Conservation (phyloP, 208 protist genomes). For the Balamuthia mandrillaris region DNA sequence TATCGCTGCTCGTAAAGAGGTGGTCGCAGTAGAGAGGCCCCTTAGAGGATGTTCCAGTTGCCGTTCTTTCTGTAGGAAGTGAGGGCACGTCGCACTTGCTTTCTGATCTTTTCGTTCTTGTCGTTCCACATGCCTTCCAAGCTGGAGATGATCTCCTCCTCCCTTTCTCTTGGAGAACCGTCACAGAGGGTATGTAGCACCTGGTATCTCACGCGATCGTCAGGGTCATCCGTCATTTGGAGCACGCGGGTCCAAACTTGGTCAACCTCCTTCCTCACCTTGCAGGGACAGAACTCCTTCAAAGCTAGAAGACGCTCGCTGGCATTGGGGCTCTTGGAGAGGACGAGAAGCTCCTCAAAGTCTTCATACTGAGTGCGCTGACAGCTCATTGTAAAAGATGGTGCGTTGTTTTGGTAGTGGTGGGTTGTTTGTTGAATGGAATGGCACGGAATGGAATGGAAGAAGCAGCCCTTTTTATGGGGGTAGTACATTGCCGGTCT, state of each 20-base stretch:
- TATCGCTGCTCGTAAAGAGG: too few species aligned
- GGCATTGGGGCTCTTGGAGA: not conserved
- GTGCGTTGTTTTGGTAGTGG: too few species aligned
- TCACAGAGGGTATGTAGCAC: constrained; percentile 42
- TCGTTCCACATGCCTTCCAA: constrained; percentile 40
- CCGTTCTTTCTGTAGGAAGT: constrained; percentile 38
- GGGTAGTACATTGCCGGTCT: too few species aligned
- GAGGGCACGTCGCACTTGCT: constrained; percentile 30
- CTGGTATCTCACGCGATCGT: constrained; percentile 44
- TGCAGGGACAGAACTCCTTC: constrained; percentile 41
- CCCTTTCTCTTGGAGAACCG: constrained; percentile 13
- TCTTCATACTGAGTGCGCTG: too few species aligned
- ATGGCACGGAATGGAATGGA: too few species aligned
- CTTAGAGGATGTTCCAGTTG: constrained; percentile 45
- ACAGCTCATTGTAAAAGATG: too few species aligned
- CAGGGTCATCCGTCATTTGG: constrained; percentile 20
- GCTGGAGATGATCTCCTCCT: constrained; percentile 25
- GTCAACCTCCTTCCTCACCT: constrained; percentile 39
- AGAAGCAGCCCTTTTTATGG: too few species aligned
- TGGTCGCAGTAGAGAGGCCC: too few species aligned
- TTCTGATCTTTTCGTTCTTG: constrained; percentile 13
- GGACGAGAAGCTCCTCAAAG: not conserved
- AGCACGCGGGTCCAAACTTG: constrained; percentile 35
- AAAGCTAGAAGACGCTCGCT: not conserved
- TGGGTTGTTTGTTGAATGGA: too few species aligned